Base-by-base conservation (phyloP, 1,139 yeast genomes). In the Magnusiomyces ingens region DNA sequence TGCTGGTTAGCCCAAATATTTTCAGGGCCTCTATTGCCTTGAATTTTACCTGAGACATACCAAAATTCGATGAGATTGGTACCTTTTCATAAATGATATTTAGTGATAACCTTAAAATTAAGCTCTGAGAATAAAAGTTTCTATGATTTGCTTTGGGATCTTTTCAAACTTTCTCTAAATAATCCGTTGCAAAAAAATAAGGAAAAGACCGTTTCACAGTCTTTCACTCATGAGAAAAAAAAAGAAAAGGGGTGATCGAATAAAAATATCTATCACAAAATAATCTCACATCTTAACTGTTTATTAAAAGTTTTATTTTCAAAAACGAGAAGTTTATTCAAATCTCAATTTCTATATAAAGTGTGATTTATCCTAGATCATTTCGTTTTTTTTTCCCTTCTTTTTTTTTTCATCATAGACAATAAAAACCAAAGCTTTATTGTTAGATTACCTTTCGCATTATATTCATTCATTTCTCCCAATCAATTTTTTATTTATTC, bases 41-140 rank as follows among this genome's bases (percentile, higher is more conserved):
- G n/a, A 12, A 36, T 13, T 36, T 36, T n/a, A 36, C 40, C 40
- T 36, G 40, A 36, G 40, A 36, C 40, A 36, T 36, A 36, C 40
- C 40, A 36, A 36, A 36, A 36, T 36, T 36, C 40, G 40, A 36
- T 36, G 40, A 36, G 40, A 36, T 36, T 36, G 40, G 40, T 36
- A 36, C 40, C 40, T 36, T 36, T 36, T n/a, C 32, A 26, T 26
- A 26, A 26, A 26, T 26, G 32, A 26, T 26, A 26, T 26, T 26
- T 26, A 26, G 32, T 26, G 32, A 26, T 26, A 26, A 26, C 32
- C 32, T 26, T 26, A 26, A 26, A 26, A 5, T 26, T 26, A 26
- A 26, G 8, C 32, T 26, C 8, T 26, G 32, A 5, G 8, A 26
- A 5, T 26, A 26, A 26, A 8, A 26, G 4, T 26, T 26, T 4